Base-by-base conservation (phyloP, 371 early-diverging fungal genomes). In the Conidiobolus incongruus region DNA sequence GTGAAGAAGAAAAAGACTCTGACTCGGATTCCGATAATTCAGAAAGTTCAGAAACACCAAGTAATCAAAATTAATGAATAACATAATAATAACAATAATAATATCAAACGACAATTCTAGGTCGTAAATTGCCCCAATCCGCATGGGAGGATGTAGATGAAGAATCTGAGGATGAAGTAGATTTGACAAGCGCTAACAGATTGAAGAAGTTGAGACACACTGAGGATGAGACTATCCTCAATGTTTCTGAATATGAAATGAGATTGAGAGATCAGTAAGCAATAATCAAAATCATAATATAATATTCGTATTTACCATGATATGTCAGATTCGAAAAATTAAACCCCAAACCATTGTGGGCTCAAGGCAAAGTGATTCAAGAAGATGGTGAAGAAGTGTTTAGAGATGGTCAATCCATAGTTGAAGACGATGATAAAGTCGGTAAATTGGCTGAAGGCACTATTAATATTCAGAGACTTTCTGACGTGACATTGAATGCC, bases 71-170 rank as follows among this genome's bases (percentile, higher is more conserved):
- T 24, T 19, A 48, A 48, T 0, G 47, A 47, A 35, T 49, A 50
- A 11, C 35, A 39, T 0, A 38, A 42, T 1, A 39, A 26, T 24
- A 36, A 37, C 2, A 29, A 38, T 16, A 39, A 38, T 13, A n/a
- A 16, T n/a, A n/a, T n/a, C n/a, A 4, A 26, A 31, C 20, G 16
- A 32, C 15, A 43, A 43, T 2, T 41, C 46, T 40, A 38, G 29
- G 16, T 49, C 50, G 21, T 19, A 48, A 43, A 52, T 51, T 37
- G 40, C 59, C 45, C 50, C 54, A 48, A 38, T 58, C 77, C 13
- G 79, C 76, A n/a, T 83, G 84, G 81, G 59, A 59, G 17, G 85
- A 86, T 47, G 72, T 74, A 3, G 83, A 80, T 38, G 80, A 73
- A 51, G 65, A 66, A 41, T 56, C 64, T 19, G 48, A 72, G 17